Evolutionary conservation across 257 asterid species (phyloP).

Genomic region (Gentiana macrophylla): DNA sequence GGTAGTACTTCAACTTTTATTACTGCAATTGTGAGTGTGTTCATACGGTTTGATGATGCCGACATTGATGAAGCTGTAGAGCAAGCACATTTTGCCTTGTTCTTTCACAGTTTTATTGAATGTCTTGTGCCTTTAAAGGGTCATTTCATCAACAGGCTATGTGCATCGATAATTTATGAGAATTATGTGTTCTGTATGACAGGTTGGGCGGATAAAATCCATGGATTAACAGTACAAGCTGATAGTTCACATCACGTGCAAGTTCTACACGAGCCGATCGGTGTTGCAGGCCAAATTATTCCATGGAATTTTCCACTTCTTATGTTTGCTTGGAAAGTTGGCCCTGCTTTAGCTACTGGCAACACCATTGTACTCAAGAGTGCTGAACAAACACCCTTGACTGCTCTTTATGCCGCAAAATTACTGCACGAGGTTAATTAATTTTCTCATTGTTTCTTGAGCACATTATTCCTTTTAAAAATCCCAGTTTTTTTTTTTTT

Average conservation of each 20-base stretch:
- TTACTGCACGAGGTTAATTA: conserved; percentile 51
- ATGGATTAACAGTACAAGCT: conserved; percentile 66
- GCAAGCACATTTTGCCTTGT: no score
- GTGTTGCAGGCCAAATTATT: conserved; percentile 73
- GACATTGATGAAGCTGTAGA: no score
- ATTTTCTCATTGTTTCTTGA: no score
- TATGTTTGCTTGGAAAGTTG: conserved; percentile 79
- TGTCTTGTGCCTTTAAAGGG: no score
- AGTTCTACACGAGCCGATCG: conserved; percentile 74
- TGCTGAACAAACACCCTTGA: conserved; percentile 84
- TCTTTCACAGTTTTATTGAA: no score
- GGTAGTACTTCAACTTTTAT: conserved; percentile 21
- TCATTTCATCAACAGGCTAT: no score
- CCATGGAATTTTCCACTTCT: conserved; percentile 86
- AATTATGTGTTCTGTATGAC: neutral
- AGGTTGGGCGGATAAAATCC: conserved; percentile 87
- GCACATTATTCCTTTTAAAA: no score
- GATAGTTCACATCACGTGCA: conserved; percentile 62
- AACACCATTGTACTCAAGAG: conserved; percentile 63
- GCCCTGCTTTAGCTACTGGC: conserved; percentile 73
- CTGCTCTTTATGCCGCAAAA: conserved; percentile 64
- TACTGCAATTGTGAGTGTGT: no score
- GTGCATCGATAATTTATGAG: neutral
- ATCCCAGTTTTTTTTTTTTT: neutral
- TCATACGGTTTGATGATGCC: no score